Evolutionary conservation across 352 stramenopile genomes (phyloP).

Genomic region (Aphanomyces astaci): DNA sequence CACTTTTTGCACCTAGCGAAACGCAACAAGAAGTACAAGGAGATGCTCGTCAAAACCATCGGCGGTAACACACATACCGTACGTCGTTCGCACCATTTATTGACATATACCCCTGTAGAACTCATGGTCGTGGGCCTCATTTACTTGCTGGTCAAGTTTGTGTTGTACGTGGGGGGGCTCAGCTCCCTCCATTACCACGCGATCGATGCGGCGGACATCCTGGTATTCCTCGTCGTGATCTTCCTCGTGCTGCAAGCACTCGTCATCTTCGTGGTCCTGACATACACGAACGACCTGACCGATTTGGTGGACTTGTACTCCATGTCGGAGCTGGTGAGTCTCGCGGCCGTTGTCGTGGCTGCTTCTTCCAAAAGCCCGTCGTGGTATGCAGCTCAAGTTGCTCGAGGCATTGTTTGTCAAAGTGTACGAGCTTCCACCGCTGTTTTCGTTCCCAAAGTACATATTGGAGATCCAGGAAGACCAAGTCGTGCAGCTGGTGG

Average conservation of each 20-base stretch:
- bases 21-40: background rate
- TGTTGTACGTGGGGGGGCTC: slow-evolving; percentile 33
- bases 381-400: slow-evolving; percentile 35
- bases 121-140: slow-evolving; percentile 54
- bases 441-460: slow-evolving; percentile 68
- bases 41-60: background rate
- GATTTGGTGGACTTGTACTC: background rate
- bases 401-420: slow-evolving; percentile 42
- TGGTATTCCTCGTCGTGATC: slow-evolving; percentile 46
- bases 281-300: background rate
- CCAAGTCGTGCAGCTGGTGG: slow-evolving; percentile 74
- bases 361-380: too few species aligned
- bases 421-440: slow-evolving; percentile 37
- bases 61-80: background rate
- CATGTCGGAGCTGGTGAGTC: background rate
- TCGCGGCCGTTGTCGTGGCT: too few species aligned
- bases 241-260: slow-evolving; percentile 43
- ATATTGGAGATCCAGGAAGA: slow-evolving; percentile 59
- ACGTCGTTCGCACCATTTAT: background rate
- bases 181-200: slow-evolving; percentile 33
- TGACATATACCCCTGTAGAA: slow-evolving; percentile 20
- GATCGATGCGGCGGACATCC: slow-evolving; percentile 47
- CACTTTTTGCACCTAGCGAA: background rate
- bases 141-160: slow-evolving; percentile 41
- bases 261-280: slow-evolving; percentile 29